Conservation (phyloP, 176 grass and related monocot species). For the Oropetium thomaeum region DNA sequence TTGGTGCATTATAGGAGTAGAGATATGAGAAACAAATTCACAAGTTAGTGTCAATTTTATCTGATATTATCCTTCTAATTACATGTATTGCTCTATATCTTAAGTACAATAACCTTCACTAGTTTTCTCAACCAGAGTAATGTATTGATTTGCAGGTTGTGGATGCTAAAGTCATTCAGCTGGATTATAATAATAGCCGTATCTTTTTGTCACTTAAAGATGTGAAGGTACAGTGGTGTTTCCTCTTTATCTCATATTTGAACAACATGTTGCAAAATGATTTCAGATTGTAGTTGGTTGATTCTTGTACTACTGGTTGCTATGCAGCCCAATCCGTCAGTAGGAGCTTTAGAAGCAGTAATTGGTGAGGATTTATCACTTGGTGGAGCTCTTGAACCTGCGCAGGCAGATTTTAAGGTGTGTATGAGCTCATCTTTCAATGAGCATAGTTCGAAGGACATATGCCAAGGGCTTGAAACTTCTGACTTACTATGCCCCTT, state of each 20-base stretch:
- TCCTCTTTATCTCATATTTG: background rate
- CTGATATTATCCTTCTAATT: background rate
- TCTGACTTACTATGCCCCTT: background rate
- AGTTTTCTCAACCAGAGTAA: slow-evolving; percentile 12
- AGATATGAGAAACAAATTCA: background rate
- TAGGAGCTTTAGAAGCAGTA: slow-evolving; percentile 64
- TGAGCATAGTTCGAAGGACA: background rate
- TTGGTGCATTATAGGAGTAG: no score
- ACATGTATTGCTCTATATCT: background rate
- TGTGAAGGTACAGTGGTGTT: slow-evolving; percentile 47
- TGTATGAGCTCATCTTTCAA: background rate
- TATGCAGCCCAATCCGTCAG: slow-evolving; percentile 55
- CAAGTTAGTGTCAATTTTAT: background rate
- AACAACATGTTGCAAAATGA: background rate
- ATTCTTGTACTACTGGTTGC: background rate
- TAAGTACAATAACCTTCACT: background rate
- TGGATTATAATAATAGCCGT: slow-evolving; percentile 66
- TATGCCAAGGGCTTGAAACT: background rate
- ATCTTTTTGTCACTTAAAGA: slow-evolving; percentile 93
- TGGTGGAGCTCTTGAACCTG: slow-evolving; percentile 63
- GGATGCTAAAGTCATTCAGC: slow-evolving; percentile 60
- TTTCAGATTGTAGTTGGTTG: slow-evolving; percentile 6
- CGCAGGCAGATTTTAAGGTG: slow-evolving; percentile 78
- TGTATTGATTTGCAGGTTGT: slow-evolving; percentile 57
- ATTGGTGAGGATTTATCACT: slow-evolving; percentile 61